phyloP scores from a whole-genome alignment of 192 early-diverging fungal species.

The Coemansia sp. region DNA sequence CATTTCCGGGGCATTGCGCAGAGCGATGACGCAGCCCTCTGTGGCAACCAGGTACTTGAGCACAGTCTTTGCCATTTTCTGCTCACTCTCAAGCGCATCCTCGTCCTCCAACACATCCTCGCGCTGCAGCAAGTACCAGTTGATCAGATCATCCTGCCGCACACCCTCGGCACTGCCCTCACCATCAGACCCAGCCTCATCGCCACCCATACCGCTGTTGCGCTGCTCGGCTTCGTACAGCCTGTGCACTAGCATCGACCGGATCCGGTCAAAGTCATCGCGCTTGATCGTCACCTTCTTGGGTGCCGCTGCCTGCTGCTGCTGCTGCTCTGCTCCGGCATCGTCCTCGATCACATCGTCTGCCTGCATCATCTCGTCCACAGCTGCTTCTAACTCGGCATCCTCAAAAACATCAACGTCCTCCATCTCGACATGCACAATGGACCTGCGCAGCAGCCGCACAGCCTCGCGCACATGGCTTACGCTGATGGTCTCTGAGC shows the following conservation, averaged over 20 bases:
- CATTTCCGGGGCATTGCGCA: slow-evolving; percentile 16
- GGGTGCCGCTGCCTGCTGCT: not conserved
- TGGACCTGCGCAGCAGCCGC: slow-evolving; percentile 82
- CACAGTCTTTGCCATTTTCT: slow-evolving; percentile 64
- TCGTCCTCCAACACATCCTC: slow-evolving; percentile 64
- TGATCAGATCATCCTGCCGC: slow-evolving; percentile 60
- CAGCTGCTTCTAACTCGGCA: not conserved
- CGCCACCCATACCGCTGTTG: not conserved
- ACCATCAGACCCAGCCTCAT: not conserved
- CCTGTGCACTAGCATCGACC: slow-evolving; percentile 56
- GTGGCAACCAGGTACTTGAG: slow-evolving; percentile 66
- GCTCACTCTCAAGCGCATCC: slow-evolving; percentile 61
- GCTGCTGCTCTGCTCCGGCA: not conserved
- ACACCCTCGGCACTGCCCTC: slow-evolving; percentile 40
- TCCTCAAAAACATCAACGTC: slow-evolving; percentile 66
- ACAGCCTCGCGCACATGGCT: slow-evolving; percentile 83
- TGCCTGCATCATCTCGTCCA: slow-evolving; percentile 22
- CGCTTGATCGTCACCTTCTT: slow-evolving; percentile 61
- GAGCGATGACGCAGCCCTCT: slow-evolving; percentile 57
- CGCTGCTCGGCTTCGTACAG: slow-evolving; percentile 39
- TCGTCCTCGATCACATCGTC: slow-evolving; percentile 31
- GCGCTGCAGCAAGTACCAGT: slow-evolving; percentile 71
- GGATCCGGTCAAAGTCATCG: slow-evolving; percentile 58
- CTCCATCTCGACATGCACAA: slow-evolving; percentile 82
- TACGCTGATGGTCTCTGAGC: slow-evolving; percentile 63